A percentile compares a stretch with the other conserved stretches of the same genome.
Evolutionary conservation across 257 asterid genomes (phyloP).

Genomic region (Rauvolfia tetraphylla): DNA sequence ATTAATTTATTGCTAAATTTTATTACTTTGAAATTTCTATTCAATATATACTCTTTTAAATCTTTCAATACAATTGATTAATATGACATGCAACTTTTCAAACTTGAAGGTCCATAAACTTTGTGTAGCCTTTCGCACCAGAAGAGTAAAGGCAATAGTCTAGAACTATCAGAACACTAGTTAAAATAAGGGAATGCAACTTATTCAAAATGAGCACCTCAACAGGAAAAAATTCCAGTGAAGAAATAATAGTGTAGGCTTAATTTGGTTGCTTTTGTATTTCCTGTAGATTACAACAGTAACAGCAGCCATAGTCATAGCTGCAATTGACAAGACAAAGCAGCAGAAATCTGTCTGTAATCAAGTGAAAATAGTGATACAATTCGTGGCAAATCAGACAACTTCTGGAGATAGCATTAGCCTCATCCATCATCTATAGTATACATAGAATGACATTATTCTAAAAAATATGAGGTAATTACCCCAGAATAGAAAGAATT

Average conservation of each 20-base stretch:
- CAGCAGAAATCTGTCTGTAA: slow-evolving; percentile 36
- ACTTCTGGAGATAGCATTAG: slow-evolving; percentile 7
- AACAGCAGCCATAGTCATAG: slow-evolving; percentile 11
- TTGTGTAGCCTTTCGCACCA: not conserved
- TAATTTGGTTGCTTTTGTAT: slow-evolving; percentile 10
- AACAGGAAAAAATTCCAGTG: not conserved
- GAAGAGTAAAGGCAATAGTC: not conserved
- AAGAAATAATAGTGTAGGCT: not conserved
- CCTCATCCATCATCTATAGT: slow-evolving; percentile 12
- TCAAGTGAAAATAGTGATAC: slow-evolving; percentile 21
- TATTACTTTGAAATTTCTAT: too few relatives aligned
- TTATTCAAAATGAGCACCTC: not conserved
- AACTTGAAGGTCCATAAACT: not conserved
- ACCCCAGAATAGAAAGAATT: slow-evolving; percentile 28
- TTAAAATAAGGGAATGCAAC: too few relatives aligned
- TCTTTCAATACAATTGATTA: not conserved
- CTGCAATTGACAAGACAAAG: slow-evolving; percentile 10
- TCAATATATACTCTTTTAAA: too few relatives aligned
- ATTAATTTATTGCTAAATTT: too few relatives aligned
- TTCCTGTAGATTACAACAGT: slow-evolving; percentile 23
- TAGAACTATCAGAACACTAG: not conserved
- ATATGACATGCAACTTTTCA: not conserved
- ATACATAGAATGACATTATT: slow-evolving; percentile 16
- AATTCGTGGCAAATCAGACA: slow-evolving; percentile 11
- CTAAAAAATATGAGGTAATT: not conserved